Percentiles rank a stretch among this genome's conserved stretches.
Evolutionary conservation across 805 yeast species (phyloP).

Genomic region (Zygotorulaspora florentina): DNA sequence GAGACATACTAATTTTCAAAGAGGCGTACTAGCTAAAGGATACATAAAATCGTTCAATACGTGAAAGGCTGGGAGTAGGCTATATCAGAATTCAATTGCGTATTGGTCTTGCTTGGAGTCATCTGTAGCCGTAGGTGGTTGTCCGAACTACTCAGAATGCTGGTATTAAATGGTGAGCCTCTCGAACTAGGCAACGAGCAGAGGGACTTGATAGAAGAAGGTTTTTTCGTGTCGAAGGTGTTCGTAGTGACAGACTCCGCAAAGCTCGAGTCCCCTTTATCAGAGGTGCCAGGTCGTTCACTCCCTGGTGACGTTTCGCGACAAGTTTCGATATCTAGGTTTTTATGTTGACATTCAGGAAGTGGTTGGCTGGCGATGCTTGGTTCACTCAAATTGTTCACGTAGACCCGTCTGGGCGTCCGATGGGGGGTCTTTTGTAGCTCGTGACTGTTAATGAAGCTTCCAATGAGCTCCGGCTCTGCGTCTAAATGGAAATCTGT

Average conservation of each 20-base stretch:
- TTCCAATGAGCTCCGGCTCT: slow-evolving; percentile 2
- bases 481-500: slow-evolving; percentile 1
- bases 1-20: not conserved
- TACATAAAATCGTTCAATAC: slow-evolving; percentile 3
- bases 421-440: not conserved
- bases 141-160: slow-evolving; percentile 9
- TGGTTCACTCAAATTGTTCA: too few species aligned
- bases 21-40: not conserved
- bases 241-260: not conserved
- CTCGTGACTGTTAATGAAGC: not conserved
- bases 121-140: slow-evolving; percentile 17
- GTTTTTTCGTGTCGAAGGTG: slow-evolving; percentile 1
- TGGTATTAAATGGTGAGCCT: slow-evolving; percentile 8
- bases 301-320: not conserved
- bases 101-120: slow-evolving; percentile 27
- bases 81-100: slow-evolving; percentile 26
- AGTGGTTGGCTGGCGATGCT: not conserved
- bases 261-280: not conserved
- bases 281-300: not conserved
- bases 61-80: slow-evolving; percentile 34
- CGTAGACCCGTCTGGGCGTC: too few species aligned
- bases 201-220: slow-evolving; percentile 7
- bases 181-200: slow-evolving; percentile 10
- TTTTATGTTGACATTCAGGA: not conserved
- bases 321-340: not conserved